A percentile compares a stretch with the other conserved stretches of the same genome.
These are phyloP conservation scores for Ambrosia trifida DNA, from an alignment of 129 eudicot species.

Conservation along the genomic window DNA sequence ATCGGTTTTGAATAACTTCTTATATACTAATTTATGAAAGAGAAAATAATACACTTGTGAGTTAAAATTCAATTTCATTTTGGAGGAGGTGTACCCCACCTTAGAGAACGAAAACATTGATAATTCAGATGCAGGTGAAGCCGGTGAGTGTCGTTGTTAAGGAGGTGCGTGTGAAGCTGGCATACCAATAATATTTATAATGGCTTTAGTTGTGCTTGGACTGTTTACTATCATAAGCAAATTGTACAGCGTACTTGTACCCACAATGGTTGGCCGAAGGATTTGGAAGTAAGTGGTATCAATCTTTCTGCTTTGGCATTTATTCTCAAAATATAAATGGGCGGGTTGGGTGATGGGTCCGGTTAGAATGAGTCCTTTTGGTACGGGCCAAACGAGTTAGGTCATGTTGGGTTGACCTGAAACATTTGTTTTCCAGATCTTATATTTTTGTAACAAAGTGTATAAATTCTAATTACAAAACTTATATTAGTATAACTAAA, in stretches of 20 bases:
- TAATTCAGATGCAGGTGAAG: conserved; percentile 62
- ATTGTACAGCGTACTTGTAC: conserved; percentile 86
- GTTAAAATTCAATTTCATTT: too few species aligned
- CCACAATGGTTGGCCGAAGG: conserved; percentile 98
- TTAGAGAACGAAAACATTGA: too few species aligned
- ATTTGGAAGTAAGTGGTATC: conserved; percentile 80
- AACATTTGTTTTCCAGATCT: background rate
- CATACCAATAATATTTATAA: conserved; percentile 69
- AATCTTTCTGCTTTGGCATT: background rate
- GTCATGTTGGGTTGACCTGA: background rate
- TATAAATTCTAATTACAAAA: too few species aligned
- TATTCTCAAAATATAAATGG: background rate
- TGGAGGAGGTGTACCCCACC: too few species aligned
- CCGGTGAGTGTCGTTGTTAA: conserved; percentile 89
- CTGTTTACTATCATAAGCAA: conserved; percentile 89
- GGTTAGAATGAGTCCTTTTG: background rate
- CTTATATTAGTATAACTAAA: too few species aligned
- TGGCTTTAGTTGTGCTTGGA: conserved; percentile 86
- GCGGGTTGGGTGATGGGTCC: background rate
- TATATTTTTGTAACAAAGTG: too few species aligned
- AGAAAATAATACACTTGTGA: too few species aligned
- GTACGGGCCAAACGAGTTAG: background rate
- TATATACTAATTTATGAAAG: too few species aligned
- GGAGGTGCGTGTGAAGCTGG: conserved; percentile 99
- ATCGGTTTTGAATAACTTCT: too few species aligned